Percentiles rank a stretch among this genome's conserved stretches.
phyloP scores from a whole-genome alignment of 371 early-diverging fungal genomes.

The Mucor circinelloides region DNA sequence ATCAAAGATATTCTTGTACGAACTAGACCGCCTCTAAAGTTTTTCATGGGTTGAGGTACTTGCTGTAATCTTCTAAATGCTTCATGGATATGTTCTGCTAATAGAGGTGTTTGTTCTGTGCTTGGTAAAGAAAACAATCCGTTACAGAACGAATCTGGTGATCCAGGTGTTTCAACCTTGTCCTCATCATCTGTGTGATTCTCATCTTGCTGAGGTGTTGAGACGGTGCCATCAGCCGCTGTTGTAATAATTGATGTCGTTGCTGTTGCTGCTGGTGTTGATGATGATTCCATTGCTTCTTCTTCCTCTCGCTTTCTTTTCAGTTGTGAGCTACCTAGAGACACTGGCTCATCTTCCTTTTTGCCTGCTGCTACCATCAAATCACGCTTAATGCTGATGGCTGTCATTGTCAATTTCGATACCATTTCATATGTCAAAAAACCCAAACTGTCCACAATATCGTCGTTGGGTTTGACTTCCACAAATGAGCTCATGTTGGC shows the following conservation, averaged over 20 bases:
- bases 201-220: neutral
- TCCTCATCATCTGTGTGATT: conserved; percentile 2
- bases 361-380: conserved; percentile 28
- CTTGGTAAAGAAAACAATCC: conserved; percentile 80
- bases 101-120: conserved; percentile 79
- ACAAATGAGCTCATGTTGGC: conserved; percentile 83
- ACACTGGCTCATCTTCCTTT: conserved; percentile 32
- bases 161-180: conserved; percentile 27
- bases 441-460: conserved; percentile 96
- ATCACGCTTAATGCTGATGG: conserved; percentile 75
- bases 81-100: conserved; percentile 88
- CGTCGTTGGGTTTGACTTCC: conserved; percentile 90
- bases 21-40: conserved; percentile 79
- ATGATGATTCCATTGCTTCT: conserved; percentile 18
- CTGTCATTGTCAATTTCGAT: conserved; percentile 86
- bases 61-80: conserved; percentile 84
- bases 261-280: conserved; percentile 7
- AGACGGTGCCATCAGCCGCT: neutral
- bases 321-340: conserved; percentile 6
- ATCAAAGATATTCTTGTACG: conserved; percentile 78
- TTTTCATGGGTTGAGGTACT: conserved; percentile 70
- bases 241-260: conserved; percentile 8
- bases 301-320: conserved; percentile 51
- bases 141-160: conserved; percentile 32
- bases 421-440: conserved; percentile 98